phyloP scores from a whole-genome alignment of 768 basidiomycete species.

The Xerocomellus amylosporus region DNA sequence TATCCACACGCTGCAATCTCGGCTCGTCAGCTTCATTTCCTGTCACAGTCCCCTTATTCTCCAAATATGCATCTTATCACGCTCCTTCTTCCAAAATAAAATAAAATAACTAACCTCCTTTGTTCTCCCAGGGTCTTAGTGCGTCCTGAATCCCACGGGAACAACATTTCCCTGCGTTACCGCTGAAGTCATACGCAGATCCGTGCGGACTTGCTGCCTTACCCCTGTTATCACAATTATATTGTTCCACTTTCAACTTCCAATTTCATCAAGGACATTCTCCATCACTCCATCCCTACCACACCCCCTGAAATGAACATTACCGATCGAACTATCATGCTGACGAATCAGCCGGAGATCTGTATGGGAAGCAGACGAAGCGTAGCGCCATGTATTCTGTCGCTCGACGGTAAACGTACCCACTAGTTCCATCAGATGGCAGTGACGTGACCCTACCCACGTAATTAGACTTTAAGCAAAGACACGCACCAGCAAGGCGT shows the following conservation, averaged over 20 bases:
- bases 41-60: constrained; percentile 19
- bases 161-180: constrained; percentile 22
- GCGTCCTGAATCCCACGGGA: constrained; percentile 21
- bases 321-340: constrained; percentile 11
- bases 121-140: constrained; percentile 25
- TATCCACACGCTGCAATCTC: constrained; percentile 26
- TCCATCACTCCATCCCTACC: constrained; percentile 14
- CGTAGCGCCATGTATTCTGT: constrained; percentile 5
- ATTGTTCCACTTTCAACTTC: constrained; percentile 14
- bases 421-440: constrained; percentile 25
- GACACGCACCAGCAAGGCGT: constrained; percentile 29
- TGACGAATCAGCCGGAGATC: constrained; percentile 14
- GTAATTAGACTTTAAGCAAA: constrained; percentile 40
- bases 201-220: constrained; percentile 18
- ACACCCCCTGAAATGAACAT: constrained; percentile 15
- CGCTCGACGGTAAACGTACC: constrained; percentile 12
- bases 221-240: constrained; percentile 20
- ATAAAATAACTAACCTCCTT: constrained; percentile 5
- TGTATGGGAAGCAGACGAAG: constrained; percentile 12
- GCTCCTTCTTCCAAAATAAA: constrained; percentile 6
- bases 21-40: constrained; percentile 23
- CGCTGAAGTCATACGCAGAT: constrained; percentile 32
- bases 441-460: constrained; percentile 32
- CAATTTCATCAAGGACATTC: constrained; percentile 23
- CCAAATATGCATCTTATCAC: constrained; percentile 28